Evolutionary conservation across 345 rosid genomes (phyloP).

Genomic region (Sisymbrium altissimum): DNA sequence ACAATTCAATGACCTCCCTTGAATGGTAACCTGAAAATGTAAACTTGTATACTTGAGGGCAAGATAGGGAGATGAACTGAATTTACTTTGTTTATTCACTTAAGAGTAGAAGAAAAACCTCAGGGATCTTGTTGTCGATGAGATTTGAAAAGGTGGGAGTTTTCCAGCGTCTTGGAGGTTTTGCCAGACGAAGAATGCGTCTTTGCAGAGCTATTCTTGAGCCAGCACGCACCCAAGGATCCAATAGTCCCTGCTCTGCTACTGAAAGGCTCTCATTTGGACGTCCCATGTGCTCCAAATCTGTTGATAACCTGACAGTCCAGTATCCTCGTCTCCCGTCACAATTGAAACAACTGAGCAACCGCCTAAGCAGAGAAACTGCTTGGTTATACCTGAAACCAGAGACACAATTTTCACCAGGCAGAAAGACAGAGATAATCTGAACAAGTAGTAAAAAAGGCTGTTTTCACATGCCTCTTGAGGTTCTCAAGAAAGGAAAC

Average conservation of each 20-base stretch:
- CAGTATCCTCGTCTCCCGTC: slow-evolving; percentile 92
- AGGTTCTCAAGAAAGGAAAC: slow-evolving; percentile 77
- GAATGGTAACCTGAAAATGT: slow-evolving; percentile 57
- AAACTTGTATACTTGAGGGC: not conserved
- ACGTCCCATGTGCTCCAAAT: slow-evolving; percentile 76
- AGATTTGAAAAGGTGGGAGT: slow-evolving; percentile 58
- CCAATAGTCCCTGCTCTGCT: slow-evolving; percentile 75
- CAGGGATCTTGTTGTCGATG: slow-evolving; percentile 56
- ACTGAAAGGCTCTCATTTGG: slow-evolving; percentile 69
- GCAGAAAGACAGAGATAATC: not conserved
- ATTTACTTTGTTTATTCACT: not conserved
- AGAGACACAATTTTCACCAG: slow-evolving; percentile 17
- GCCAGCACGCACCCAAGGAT: slow-evolving; percentile 97
- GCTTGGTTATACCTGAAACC: slow-evolving; percentile 65
- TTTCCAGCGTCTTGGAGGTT: slow-evolving; percentile 99
- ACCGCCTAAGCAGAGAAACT: slow-evolving; percentile 46
- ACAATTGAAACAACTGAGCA: slow-evolving; percentile 57
- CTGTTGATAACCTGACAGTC: slow-evolving; percentile 83
- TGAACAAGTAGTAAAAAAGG: not conserved
- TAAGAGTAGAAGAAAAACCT: slow-evolving; percentile 39
- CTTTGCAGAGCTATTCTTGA: slow-evolving; percentile 76
- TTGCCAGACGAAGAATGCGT: slow-evolving; percentile 75
- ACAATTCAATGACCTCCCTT: slow-evolving; percentile 82
- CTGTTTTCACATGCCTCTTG: slow-evolving; percentile 54
- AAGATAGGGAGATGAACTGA: not conserved